A percentile compares a stretch with the other conserved stretches of the same genome.
These are phyloP conservation scores for Boletus rex-veris DNA, from an alignment of 768 basidiomycete species.

Conservation along the genomic window DNA sequence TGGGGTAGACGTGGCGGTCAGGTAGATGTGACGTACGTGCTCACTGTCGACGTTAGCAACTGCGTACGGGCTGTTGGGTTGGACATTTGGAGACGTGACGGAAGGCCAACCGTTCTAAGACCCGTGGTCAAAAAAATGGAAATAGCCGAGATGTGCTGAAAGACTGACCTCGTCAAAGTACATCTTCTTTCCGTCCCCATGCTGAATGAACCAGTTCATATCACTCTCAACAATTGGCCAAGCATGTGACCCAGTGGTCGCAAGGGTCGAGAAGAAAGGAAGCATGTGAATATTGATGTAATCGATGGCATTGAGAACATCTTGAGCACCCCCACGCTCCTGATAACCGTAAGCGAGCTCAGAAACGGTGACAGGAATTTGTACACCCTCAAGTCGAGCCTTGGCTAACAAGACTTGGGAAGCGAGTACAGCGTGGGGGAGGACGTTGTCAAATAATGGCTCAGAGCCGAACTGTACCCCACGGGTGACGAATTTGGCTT, in stretches of 20 bases:
- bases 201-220: constrained; percentile 61
- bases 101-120: constrained; percentile 80
- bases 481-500: constrained; percentile 64
- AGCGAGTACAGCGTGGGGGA: constrained; percentile 47
- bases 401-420: constrained; percentile 49
- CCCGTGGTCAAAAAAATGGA: neutral
- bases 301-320: constrained; percentile 58
- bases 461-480: constrained; percentile 71
- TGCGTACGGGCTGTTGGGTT: constrained; percentile 62
- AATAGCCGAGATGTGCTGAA: neutral
- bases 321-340: constrained; percentile 46
- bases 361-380: constrained; percentile 66
- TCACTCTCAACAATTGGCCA: constrained; percentile 62
- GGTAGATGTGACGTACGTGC: constrained; percentile 38
- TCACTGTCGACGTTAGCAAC: constrained; percentile 62
- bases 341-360: constrained; percentile 65
- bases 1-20: neutral
- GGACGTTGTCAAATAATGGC: constrained; percentile 58
- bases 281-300: constrained; percentile 68
- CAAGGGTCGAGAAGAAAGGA: constrained; percentile 52
- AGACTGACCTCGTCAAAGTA: constrained; percentile 60
- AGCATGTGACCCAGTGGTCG: constrained; percentile 45
- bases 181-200: constrained; percentile 69
- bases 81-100: constrained; percentile 52
- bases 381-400: constrained; percentile 43